Evolutionary conservation across 2,329 filamentous ascomycete genomes (phyloP).

Genomic region (Aureobasidium pullulans): DNA sequence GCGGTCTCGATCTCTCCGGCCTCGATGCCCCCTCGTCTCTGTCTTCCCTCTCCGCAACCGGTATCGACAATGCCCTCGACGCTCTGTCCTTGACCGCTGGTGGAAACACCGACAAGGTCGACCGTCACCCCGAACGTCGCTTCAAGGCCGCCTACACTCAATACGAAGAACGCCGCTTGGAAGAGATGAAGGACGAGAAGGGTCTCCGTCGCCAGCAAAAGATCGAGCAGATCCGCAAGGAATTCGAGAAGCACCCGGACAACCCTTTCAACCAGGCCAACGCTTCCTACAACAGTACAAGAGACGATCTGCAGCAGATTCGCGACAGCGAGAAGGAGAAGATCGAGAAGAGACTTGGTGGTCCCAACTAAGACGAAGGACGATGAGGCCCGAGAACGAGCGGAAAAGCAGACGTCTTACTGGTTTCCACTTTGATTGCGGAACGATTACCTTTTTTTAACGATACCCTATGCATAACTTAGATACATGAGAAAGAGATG

Average conservation of each 20-base stretch:
- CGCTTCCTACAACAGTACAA: constrained; percentile 65
- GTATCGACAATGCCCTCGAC: constrained; percentile 91
- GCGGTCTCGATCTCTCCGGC: constrained; percentile 66
- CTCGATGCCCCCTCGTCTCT: constrained; percentile 55
- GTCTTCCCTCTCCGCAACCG: constrained; percentile 65
- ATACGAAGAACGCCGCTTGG: constrained; percentile 72
- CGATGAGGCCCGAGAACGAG: background rate
- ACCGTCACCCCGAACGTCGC: constrained; percentile 79
- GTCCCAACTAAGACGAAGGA: background rate
- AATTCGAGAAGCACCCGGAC: constrained; percentile 90
- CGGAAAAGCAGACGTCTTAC: background rate
- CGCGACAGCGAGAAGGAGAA: constrained; percentile 61
- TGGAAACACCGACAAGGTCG: constrained; percentile 58
- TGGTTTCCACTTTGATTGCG: background rate
- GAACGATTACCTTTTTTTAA: background rate
- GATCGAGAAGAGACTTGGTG: constrained; percentile 63
- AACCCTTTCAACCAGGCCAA: constrained; percentile 87
- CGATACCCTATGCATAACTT: constrained; percentile 9
- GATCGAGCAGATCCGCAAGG: constrained; percentile 75
- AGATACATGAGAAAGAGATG: background rate
- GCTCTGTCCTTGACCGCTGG: constrained; percentile 63
- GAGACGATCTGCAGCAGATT: constrained; percentile 65
- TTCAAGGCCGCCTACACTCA: constrained; percentile 79
- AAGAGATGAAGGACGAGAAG: constrained; percentile 79
- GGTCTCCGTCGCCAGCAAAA: constrained; percentile 77